Base-by-base conservation (phyloP, 2,329 filamentous ascomycete species). In the Colletotrichum eleusines region DNA sequence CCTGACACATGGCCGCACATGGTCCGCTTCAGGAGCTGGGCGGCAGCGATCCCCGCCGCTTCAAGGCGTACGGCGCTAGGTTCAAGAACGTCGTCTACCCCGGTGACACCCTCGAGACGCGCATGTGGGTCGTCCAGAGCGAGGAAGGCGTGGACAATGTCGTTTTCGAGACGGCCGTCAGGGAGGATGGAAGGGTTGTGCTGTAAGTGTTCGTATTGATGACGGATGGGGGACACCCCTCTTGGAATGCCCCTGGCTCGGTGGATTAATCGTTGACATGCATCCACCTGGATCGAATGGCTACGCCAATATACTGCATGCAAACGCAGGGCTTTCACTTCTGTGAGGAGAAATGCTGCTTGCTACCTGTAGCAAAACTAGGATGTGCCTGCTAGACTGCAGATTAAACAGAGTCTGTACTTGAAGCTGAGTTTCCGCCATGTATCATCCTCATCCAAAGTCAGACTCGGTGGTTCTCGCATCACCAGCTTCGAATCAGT, bases 1-100 rank as follows among this genome's bases (percentile, higher is more conserved):
- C 82, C 20, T 86, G 83, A 82, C 85, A 86, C 72, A 82, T 84
- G 65, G 81, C 80, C 1, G 83, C 83, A 20, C 82, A 84, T 69
- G 81, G 80, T 3, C 63, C 86, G 5, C 75, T 86, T 66, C 78
- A 78, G 54, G 76, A 78, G 69, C 72, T 84, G 5, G 84, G 82
- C 23, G 77, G 74, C 8, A 81, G 81, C 11, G 80, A 85, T 67
- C 80, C 83, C 2, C 69, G 68, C 3, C 77, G 81, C 40, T 77
- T 86, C 40, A 81, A 78, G 73, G 79, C 81, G 40, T 85, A 83
- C 66, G 80, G 81, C 5, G 83, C 84, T 9, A 77, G 82, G 42
- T 86, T 86, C 74, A 80, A 83, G 59, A 81, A 79, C 50, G 81
- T 84, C 3, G 84, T 86, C 11, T 84, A 83, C 69, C 84, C 84